Base-by-base conservation (phyloP, 257 asterid genomes). In the Solanum sitiens region DNA sequence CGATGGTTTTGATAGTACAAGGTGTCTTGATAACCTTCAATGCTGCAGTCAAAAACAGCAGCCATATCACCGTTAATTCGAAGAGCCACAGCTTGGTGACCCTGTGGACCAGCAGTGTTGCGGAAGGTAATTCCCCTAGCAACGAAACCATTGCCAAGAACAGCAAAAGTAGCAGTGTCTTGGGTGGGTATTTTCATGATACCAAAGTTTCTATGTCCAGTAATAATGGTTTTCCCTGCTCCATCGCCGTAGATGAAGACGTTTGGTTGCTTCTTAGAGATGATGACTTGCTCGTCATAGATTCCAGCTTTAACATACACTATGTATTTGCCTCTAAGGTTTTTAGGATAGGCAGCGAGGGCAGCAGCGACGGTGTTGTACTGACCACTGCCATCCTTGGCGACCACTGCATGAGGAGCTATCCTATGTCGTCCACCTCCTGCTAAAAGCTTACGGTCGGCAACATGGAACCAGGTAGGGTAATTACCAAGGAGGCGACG, bases 181-280 rank as follows among this genome's bases (percentile, higher is more conserved):
- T 91, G 91, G 4, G 98, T 94, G 61, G 89, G 86, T 14, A 93
- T 86, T 1, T 88, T 80, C 93, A 87, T 89, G 4, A 37, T 63
- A 2, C 79, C 95, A 33, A 1, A 88, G 86, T 93, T 93, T 87
- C 82, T 91, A 25, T 18, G 85, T 13, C 96, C 98, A 2, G 96
- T 94, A 7, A 96, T 86, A 5, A 96, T 89, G 11, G 98, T 94
- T 80, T 53, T 94, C 30, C 91, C 93, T 4, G 95, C 91, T 75
- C 98, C 98, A 45, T 96, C 98, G 27, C 99, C 98, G 7, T 94
- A 96, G 39, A 96, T 94, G 84, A 89, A 93, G 75, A 95, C 88
- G 3, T 94, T 93, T 2, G 88, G 84, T 91, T 93, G 92, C 59
- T 88, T 89, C 86, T 91, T 94, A 83, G 89, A 93, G 18, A 96